Evolutionary conservation across 257 asterid species (phyloP).

Genomic region (Oldenlandia corymbosa): DNA sequence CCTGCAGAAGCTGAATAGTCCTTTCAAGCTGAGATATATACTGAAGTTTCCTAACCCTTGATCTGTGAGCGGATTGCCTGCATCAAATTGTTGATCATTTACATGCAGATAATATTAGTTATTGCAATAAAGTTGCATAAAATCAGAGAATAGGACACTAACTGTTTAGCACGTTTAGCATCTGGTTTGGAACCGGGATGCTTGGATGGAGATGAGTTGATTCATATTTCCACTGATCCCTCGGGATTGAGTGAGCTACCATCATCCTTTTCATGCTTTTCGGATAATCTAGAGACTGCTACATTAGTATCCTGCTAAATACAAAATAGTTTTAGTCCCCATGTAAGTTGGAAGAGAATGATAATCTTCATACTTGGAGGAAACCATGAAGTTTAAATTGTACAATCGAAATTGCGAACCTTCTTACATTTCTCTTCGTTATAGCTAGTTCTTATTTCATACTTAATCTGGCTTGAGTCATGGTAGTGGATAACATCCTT

Average conservation of each 20-base stretch:
- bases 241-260: conserved; percentile 28
- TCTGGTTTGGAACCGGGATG: conserved; percentile 50
- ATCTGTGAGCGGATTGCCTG: conserved; percentile 80
- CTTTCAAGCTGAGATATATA: conserved; percentile 85
- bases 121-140: background rate
- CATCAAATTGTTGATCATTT: conserved; percentile 9
- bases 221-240: conserved; percentile 31
- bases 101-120: too few relatives aligned
- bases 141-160: conserved; percentile 13
- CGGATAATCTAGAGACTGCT: conserved; percentile 20
- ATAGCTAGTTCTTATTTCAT: conserved; percentile 21
- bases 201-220: conserved; percentile 34
- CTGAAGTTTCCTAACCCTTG: conserved; percentile 83
- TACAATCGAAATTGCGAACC: conserved; percentile 19
- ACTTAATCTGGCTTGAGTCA: conserved; percentile 13
- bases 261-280: conserved; percentile 33
- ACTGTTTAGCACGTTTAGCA: conserved; percentile 70
- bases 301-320: conserved; percentile 33
- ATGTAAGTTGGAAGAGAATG: background rate
- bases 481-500: conserved; percentile 18
- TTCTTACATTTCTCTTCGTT: conserved; percentile 28
- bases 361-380: background rate
- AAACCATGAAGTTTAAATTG: background rate
- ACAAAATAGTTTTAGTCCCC: background rate
- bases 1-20: conserved; percentile 62